Conservation (phyloP, 2,329 filamentous ascomycete genomes). For the Ophiocordyceps camponoti-floridani region DNA sequence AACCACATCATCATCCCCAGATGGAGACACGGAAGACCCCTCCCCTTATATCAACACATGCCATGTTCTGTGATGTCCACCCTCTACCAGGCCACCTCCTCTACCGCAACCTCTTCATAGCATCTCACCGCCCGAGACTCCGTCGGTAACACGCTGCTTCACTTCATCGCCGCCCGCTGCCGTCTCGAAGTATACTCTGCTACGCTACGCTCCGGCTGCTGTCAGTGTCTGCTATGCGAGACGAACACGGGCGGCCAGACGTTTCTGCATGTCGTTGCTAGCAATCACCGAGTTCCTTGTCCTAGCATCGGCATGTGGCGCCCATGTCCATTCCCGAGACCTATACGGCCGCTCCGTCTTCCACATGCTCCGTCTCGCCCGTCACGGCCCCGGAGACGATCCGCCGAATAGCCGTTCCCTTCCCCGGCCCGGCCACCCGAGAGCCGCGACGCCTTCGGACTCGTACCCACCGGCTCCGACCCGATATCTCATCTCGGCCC, state of each 20-base stretch:
- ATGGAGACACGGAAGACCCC: neutral
- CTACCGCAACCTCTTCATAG: slow-evolving; percentile 9
- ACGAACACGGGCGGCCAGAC: slow-evolving; percentile 28
- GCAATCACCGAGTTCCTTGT: slow-evolving; percentile 15
- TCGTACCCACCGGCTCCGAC: neutral
- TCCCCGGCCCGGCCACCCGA: slow-evolving; percentile 13
- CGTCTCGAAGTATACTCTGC: slow-evolving; percentile 10
- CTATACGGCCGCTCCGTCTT: slow-evolving; percentile 34
- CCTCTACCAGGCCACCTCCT: slow-evolving; percentile 33
- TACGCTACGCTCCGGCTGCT: slow-evolving; percentile 7
- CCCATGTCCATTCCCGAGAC: slow-evolving; percentile 21
- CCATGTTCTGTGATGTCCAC: slow-evolving; percentile 6
- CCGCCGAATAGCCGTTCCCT: slow-evolving; percentile 15
- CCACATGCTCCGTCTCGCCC: slow-evolving; percentile 18
- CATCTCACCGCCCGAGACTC: slow-evolving; percentile 13
- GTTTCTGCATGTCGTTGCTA: slow-evolving; percentile 25
- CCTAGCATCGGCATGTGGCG: slow-evolving; percentile 4
- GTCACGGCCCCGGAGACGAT: slow-evolving; percentile 10
- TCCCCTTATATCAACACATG: no score
- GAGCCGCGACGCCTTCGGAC: slow-evolving; percentile 31
- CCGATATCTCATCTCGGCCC: slow-evolving; percentile 1
- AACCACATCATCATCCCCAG: slow-evolving; percentile 7
- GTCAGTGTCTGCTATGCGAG: slow-evolving; percentile 7
- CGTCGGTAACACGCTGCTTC: slow-evolving; percentile 29
- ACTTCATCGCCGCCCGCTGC: slow-evolving; percentile 23